Evolutionary conservation across 768 basidiomycete genomes (phyloP), one percentile per base, ranked within the genome.

Genomic region (Panaeolus papilionaceus): DNA sequence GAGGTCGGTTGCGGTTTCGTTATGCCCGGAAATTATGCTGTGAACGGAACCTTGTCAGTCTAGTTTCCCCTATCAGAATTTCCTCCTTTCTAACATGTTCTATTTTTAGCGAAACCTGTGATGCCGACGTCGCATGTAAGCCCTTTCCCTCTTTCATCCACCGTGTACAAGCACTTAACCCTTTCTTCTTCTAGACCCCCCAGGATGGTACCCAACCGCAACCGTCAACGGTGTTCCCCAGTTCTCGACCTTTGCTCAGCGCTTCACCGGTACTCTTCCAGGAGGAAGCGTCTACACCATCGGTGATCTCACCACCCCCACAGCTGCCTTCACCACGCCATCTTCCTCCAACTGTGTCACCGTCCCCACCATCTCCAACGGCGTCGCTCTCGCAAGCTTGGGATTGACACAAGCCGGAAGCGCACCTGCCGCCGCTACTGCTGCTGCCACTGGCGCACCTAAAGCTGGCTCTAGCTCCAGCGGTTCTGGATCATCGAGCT

Each of bases 1-100:
- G 77, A 80, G 58, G 80, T 83, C 78, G 82, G 83, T 23, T 84
- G 83, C 65, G 71, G 76, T 38, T 83, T 81, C 64, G 82, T 83
- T 39, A 83, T 84, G 83, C 83, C 83, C 8, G 82, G 82, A 18
- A 82, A 82, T 65, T 83, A 83, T 74, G 70, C 82, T 58, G 73
- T 78, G 64, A 80, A 81, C 28, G 79, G 79, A 0, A 83, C 80
- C 26, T 84, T 82, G 82, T 82, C 66, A 70, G 82, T 71, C 28
- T 12, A 44, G 12, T 2, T 40, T 44, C 28, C 6, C 61, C 11
- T 12, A 44, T 8, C 11, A 47, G 18, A 61, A 18, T 42, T 12
- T 44, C 33, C 23, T 40, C 38, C 28, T 38, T 62, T 8, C 37
- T 45, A 20, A 64, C 42, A 28, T 16, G 4, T 26, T 37, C 14